Percentiles rank a stretch among this genome's conserved stretches.
Conservation (phyloP, 495 filamentous ascomycete species). For the Tuber magnatum region DNA sequence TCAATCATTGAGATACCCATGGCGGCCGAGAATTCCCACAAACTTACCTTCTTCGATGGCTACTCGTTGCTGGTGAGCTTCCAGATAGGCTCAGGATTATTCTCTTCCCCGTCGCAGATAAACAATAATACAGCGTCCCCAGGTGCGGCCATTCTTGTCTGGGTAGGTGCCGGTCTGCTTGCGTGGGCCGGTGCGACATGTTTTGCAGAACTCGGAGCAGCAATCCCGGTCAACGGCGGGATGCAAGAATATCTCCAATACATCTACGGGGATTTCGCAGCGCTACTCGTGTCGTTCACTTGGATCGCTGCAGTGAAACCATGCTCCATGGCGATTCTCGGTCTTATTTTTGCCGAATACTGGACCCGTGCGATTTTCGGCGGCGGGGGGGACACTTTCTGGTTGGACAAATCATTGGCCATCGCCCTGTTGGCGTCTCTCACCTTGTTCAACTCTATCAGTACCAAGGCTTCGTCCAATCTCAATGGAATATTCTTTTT, state of each 20-base stretch:
- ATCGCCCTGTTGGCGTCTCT: slow-evolving; percentile 46
- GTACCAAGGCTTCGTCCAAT: slow-evolving; percentile 50
- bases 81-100: slow-evolving; percentile 52
- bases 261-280: slow-evolving; percentile 52
- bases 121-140: slow-evolving; percentile 53
- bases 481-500: slow-evolving; percentile 52
- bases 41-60: slow-evolving; percentile 42
- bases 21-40: not conserved
- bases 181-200: slow-evolving; percentile 53
- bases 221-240: slow-evolving; percentile 50
- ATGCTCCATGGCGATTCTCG: slow-evolving; percentile 52
- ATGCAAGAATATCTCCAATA: slow-evolving; percentile 52
- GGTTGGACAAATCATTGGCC: slow-evolving; percentile 28
- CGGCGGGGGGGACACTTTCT: slow-evolving; percentile 31
- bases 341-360: slow-evolving; percentile 55
- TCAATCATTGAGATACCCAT: not conserved
- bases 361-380: not conserved
- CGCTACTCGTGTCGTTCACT: slow-evolving; percentile 52
- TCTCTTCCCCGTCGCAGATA: slow-evolving; percentile 53
- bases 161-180: slow-evolving; percentile 50
- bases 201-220: slow-evolving; percentile 52
- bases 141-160: slow-evolving; percentile 48
- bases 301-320: slow-evolving; percentile 56
- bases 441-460: slow-evolving; percentile 51
- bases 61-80: slow-evolving; percentile 53